Conservation (phyloP, 2,329 filamentous ascomycete species). For the Penicillium sumatraense region DNA sequence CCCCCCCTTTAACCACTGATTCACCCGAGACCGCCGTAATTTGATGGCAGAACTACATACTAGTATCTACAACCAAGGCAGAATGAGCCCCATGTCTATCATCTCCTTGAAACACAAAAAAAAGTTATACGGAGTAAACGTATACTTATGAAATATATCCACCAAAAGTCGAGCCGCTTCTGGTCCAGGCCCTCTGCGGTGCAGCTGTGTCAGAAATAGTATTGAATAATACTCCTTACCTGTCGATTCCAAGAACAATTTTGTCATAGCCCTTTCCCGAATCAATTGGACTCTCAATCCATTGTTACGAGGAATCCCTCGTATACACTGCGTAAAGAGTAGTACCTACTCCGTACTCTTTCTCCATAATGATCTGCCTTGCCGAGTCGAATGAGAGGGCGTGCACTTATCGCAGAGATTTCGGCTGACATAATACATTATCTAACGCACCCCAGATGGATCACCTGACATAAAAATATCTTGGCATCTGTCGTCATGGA, state of each 20-base stretch:
- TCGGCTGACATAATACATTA: constrained; percentile 17
- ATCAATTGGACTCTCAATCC: no score
- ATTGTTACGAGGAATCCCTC: no score
- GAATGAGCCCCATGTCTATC: constrained; percentile 1
- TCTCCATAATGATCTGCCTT: constrained; percentile 22
- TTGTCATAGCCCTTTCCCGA: no score
- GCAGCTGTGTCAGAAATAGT: no score
- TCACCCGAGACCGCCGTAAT: neutral
- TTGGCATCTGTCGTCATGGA: constrained; percentile 26
- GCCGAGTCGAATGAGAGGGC: constrained; percentile 26
- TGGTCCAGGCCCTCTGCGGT: neutral
- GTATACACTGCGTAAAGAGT: neutral
- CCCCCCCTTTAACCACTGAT: constrained; percentile 12
- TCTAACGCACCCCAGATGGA: constrained; percentile 13
- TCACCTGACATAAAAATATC: constrained; percentile 23
- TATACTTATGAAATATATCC: neutral
- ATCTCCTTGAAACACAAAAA: constrained; percentile 12
- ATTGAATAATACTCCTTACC: no score
- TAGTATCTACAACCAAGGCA: constrained; percentile 17
- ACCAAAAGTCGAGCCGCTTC: neutral
- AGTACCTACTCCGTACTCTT: neutral
- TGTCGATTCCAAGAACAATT: no score
- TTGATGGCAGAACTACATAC: neutral
- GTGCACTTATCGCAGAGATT: constrained; percentile 33
- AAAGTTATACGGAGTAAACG: no score